A percentile compares a stretch with the other conserved stretches of the same genome.
Conservation (phyloP, 108 stramenopile species). For the Bacterosira constricta region DNA sequence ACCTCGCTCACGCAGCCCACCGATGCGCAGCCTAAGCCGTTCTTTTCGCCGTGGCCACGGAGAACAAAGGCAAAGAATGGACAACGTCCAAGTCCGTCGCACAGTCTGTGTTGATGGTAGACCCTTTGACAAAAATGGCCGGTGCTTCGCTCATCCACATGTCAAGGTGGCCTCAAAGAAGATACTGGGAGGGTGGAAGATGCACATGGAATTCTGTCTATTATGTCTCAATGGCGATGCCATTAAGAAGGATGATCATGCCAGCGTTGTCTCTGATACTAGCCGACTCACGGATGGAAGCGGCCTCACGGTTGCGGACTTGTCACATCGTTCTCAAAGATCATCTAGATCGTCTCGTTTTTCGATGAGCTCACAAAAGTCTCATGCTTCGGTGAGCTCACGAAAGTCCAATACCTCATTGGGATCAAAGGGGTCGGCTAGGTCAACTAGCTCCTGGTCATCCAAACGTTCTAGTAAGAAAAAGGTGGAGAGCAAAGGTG, state of each 20-base stretch:
- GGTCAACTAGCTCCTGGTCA: slow-evolving; percentile 3
- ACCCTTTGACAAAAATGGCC: slow-evolving; percentile 31
- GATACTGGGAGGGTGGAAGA: slow-evolving; percentile 8
- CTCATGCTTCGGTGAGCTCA: not conserved
- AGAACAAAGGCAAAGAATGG: not conserved
- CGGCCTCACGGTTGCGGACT: not conserved
- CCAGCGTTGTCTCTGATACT: not conserved
- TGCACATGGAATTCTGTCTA: slow-evolving; percentile 8
- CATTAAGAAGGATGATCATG: not conserved
- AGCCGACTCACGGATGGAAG: not conserved
- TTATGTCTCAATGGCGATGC: slow-evolving; percentile 8
- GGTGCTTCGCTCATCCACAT: slow-evolving; percentile 28
- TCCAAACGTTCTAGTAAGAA: too few relatives aligned
- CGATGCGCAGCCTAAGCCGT: not conserved
- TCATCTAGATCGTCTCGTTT: not conserved
- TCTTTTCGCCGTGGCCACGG: not conserved
- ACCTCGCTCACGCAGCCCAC: not conserved
- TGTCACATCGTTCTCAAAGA: too few relatives aligned
- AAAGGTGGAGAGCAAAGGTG: slow-evolving; percentile 2
- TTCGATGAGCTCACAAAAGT: not conserved
- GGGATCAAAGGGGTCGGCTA: not conserved
- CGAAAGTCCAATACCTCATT: not conserved
- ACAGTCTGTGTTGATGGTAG: slow-evolving; percentile 14
- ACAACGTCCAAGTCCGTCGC: not conserved
- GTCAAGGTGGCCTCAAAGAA: slow-evolving; percentile 21